Conservation (phyloP, 2,329 filamentous ascomycete genomes). For the Xylariaceae sp. region DNA sequence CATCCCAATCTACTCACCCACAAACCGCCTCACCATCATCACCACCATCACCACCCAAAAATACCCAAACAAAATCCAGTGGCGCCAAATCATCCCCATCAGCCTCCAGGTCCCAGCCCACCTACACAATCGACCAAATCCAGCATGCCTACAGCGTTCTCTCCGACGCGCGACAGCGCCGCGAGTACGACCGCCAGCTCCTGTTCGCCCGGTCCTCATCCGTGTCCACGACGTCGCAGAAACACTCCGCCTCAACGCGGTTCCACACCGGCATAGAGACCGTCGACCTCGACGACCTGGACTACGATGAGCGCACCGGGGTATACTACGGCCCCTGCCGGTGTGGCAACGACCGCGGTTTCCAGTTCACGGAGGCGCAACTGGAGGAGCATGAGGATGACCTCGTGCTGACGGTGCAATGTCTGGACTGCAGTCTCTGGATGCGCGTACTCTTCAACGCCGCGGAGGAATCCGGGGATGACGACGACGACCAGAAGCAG, state of each 20-base stretch:
- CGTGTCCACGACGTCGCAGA: conserved; percentile 10
- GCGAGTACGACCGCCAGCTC: conserved; percentile 50
- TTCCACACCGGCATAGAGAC: conserved; percentile 53
- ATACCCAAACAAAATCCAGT: conserved; percentile 5
- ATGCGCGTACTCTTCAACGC: conserved; percentile 59
- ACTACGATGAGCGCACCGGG: conserved; percentile 42
- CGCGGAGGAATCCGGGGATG: conserved; percentile 34
- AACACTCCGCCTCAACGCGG: conserved; percentile 19
- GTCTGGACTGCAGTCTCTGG: conserved; percentile 62
- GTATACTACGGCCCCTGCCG: conserved; percentile 56
- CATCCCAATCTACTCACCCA: conserved; percentile 9
- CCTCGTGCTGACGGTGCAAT: conserved; percentile 59
- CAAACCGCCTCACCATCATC: conserved; percentile 9
- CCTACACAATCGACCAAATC: conserved; percentile 59
- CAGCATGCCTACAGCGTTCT: conserved; percentile 53
- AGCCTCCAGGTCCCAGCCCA: conserved; percentile 14
- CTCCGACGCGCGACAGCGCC: conserved; percentile 43
- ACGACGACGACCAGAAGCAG: conserved; percentile 19
- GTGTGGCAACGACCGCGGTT: conserved; percentile 59
- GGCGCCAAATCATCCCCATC: conserved; percentile 16
- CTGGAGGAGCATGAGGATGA: conserved; percentile 53
- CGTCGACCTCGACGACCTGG: conserved; percentile 60
- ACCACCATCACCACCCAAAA: conserved; percentile 1
- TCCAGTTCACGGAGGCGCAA: conserved; percentile 52
- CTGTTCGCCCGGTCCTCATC: conserved; percentile 20